Evolutionary conservation across 2,329 filamentous ascomycete genomes (phyloP).

Genomic region (Ramularia endophylla): DNA sequence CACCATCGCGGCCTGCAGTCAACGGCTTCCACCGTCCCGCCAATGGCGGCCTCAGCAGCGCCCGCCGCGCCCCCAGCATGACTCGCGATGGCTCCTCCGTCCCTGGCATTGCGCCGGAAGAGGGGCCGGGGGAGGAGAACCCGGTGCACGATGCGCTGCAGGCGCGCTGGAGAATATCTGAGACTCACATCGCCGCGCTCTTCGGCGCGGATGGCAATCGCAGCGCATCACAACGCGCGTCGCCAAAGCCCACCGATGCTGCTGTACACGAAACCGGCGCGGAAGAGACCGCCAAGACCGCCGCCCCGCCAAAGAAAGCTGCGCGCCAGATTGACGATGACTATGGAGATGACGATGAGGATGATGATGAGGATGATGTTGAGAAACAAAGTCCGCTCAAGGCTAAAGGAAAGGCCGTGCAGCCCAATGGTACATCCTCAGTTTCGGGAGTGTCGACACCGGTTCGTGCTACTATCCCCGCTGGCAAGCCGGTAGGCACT

Average conservation of each 20-base stretch:
- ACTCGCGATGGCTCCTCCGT: conserved; percentile 37
- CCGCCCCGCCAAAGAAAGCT: conserved; percentile 61
- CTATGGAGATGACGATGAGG: conserved; percentile 76
- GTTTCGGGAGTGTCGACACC: conserved; percentile 43
- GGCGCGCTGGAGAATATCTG: conserved; percentile 69
- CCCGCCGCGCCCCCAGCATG: conserved; percentile 39
- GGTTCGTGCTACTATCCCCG: conserved; percentile 60
- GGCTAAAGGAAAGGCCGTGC: conserved; percentile 48
- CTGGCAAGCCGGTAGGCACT: conserved; percentile 55
- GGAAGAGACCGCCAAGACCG: conserved; percentile 39
- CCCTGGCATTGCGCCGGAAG: conserved; percentile 26
- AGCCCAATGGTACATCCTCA: conserved; percentile 53
- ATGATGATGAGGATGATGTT: conserved; percentile 40
- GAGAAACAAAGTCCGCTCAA: conserved; percentile 45
- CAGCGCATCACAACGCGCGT: conserved; percentile 24
- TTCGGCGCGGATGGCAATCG: conserved; percentile 48
- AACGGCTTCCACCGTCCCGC: conserved; percentile 24
- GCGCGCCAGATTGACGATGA: conserved; percentile 77
- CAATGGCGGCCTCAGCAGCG: conserved; percentile 35
- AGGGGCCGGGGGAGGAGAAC: conserved; percentile 42
- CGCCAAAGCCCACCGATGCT: conserved; percentile 10
- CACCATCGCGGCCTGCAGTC: conserved; percentile 36
- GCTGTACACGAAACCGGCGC: conserved; percentile 9
- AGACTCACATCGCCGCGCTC: conserved; percentile 70
- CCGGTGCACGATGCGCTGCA: conserved; percentile 56